These are phyloP conservation scores for Astraeus odoratus DNA, from an alignment of 768 basidiomycete genomes.

Conservation along the genomic window DNA sequence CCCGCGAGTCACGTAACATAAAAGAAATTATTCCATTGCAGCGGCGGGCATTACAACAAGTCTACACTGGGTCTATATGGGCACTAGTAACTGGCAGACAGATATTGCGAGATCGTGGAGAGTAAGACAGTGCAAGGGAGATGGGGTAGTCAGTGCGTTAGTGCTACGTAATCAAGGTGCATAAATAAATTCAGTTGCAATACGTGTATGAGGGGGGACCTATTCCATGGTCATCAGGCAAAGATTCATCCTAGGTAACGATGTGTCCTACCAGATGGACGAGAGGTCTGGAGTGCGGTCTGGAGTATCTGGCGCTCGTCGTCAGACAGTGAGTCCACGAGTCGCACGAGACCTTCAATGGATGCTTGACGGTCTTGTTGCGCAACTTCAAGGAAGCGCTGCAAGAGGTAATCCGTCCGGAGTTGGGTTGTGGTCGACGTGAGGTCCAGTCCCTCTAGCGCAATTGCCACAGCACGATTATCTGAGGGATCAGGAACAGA, in stretches of 20 bases:
- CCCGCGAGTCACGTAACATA: no score
- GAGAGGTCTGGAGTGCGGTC: slow-evolving; percentile 51
- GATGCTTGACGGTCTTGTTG: slow-evolving; percentile 75
- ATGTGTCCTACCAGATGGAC: slow-evolving; percentile 49
- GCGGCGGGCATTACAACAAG: background rate
- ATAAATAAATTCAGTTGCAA: slow-evolving; percentile 10
- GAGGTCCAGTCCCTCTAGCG: slow-evolving; percentile 67
- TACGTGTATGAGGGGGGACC: slow-evolving; percentile 37
- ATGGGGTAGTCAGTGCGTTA: background rate
- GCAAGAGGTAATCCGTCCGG: slow-evolving; percentile 61
- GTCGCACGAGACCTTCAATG: slow-evolving; percentile 62
- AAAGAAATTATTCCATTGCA: no score
- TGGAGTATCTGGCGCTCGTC: slow-evolving; percentile 66
- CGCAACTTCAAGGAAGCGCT: slow-evolving; percentile 57
- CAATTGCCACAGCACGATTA: slow-evolving; percentile 52
- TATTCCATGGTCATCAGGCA: slow-evolving; percentile 12
- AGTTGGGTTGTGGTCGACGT: slow-evolving; percentile 55
- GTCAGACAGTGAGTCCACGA: slow-evolving; percentile 65
- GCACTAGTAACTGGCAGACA: background rate
- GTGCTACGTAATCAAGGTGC: background rate
- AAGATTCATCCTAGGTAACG: background rate
- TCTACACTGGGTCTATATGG: background rate
- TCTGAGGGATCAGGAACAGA: slow-evolving; percentile 45
- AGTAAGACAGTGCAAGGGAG: background rate
- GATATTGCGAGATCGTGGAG: background rate